Evolutionary conservation across 164 flowering plant species (phyloP), one percentile per base, ranked within the genome.

Genomic region (Brasenia schreberi): DNA sequence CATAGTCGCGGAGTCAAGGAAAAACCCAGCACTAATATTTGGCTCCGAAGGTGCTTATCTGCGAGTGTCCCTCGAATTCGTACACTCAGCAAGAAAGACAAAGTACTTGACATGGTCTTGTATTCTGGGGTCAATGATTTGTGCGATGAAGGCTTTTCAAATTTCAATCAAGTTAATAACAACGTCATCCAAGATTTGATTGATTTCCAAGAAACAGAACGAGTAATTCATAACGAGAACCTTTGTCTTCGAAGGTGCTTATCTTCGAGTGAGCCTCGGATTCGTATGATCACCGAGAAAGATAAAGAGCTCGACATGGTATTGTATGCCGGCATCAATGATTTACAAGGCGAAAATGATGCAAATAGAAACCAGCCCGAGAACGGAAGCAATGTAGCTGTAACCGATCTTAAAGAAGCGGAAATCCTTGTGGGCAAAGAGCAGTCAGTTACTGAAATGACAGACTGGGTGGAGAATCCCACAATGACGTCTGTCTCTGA

Each of bases 1-100:
- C 53, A 45, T 2, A 12, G 53, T 7, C 5, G 53, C 53, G 14
- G 53, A 45, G 53, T 23, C 27, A 23, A 23, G 27, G 27, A 23
- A 23, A 23, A 23, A 23, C 27, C 16, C 64, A 19, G 45, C 16
- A 19, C 70, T 5, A 80, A 71, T 71, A 72, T 85, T 71, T 85
- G 88, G 85, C 82, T 84, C 1, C 80, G 89, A 71, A 83, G 87
- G 76, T 82, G 89, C 60, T 85, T 85, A 71, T 74, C 77, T 61
- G 69, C 69, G 16, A 68, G 82, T 72, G 79, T 68, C 67, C 74
- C 77, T 72, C 72, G 70, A 70, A 53, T 85, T 73, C 79, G 72
- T 70, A 84, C 80, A 0, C 53, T 7, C 53, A 45, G 17, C 5
- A 58, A 58, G 42, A 59, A 39, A 43, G 64, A 43, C 43, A 70